Percentiles rank a stretch among this genome's conserved stretches.
These are phyloP conservation scores for Paradendryphiella salina DNA, from an alignment of 2,329 filamentous ascomycete genomes.

Conservation along the genomic window DNA sequence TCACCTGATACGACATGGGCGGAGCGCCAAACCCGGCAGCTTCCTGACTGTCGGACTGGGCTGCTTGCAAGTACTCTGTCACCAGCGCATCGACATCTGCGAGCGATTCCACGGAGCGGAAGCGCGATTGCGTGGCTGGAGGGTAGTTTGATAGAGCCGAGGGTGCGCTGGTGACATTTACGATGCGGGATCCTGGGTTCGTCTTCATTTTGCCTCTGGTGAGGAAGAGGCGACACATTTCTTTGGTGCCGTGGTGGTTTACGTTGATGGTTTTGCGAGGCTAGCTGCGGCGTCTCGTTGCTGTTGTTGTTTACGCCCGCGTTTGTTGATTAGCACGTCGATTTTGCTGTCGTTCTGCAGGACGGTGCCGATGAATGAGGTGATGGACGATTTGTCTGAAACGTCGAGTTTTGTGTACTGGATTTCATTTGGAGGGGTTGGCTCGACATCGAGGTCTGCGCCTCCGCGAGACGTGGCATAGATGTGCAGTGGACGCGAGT, in stretches of 20 bases:
- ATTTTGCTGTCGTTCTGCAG: slow-evolving; percentile 9
- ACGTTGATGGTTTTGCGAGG: slow-evolving; percentile 15
- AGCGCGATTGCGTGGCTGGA: background rate
- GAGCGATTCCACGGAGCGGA: background rate
- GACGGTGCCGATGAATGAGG: slow-evolving; percentile 13
- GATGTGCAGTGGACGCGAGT: slow-evolving; percentile 17
- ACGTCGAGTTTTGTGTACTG: slow-evolving; percentile 23
- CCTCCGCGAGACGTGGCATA: slow-evolving; percentile 29
- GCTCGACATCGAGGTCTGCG: slow-evolving; percentile 12
- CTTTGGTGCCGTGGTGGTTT: slow-evolving; percentile 25
- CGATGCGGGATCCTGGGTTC: slow-evolving; percentile 17
- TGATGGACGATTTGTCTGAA: slow-evolving; percentile 17
- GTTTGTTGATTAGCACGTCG: slow-evolving; percentile 31
- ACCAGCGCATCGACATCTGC: slow-evolving; percentile 11
- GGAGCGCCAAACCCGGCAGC: slow-evolving; percentile 12
- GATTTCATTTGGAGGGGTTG: slow-evolving; percentile 11
- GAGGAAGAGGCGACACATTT: slow-evolving; percentile 23
- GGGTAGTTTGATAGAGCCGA: slow-evolving; percentile 17
- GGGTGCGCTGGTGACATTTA: slow-evolving; percentile 21
- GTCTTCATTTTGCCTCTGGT: slow-evolving; percentile 4
- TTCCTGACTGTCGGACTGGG: slow-evolving; percentile 2
- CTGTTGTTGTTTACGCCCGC: slow-evolving; percentile 26
- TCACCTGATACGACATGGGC: slow-evolving; percentile 28
- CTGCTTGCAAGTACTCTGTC: slow-evolving; percentile 2
- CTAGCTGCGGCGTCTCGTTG: slow-evolving; percentile 13